These are phyloP conservation scores for Fonsecaea monophora DNA, from an alignment of 2,329 filamentous ascomycete genomes.

Conservation along the genomic window DNA sequence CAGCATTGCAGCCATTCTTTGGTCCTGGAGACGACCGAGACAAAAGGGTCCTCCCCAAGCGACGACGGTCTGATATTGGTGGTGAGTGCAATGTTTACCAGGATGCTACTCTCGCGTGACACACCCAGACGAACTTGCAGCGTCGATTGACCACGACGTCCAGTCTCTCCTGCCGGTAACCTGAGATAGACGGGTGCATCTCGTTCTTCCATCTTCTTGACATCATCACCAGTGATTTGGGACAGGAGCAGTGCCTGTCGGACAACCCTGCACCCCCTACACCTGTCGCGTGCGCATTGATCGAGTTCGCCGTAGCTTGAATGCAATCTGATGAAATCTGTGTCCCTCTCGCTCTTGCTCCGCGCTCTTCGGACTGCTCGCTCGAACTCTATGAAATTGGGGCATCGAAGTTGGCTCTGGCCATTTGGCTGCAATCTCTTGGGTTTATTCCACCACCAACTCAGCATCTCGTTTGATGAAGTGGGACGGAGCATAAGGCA, in stretches of 20 bases:
- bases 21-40: background rate
- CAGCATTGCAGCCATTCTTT: slow-evolving; percentile 5
- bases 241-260: slow-evolving; percentile 10
- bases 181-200: slow-evolving; percentile 16
- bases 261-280: slow-evolving; percentile 10
- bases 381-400: slow-evolving; percentile 11
- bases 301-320: slow-evolving; percentile 12
- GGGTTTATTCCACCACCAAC: background rate
- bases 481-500: background rate
- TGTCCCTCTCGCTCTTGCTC: background rate
- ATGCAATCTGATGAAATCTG: slow-evolving; percentile 12
- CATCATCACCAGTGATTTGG: slow-evolving; percentile 4
- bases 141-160: background rate
- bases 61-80: background rate
- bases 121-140: slow-evolving; percentile 6
- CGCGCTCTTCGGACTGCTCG: slow-evolving; percentile 6
- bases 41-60: background rate
- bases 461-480: slow-evolving; percentile 1
- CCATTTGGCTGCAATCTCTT: slow-evolving; percentile 5
- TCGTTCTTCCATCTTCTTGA: slow-evolving; percentile 3
- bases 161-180: background rate
- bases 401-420: slow-evolving; percentile 11
- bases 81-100: slow-evolving; percentile 16
- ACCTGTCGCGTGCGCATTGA: slow-evolving; percentile 8
- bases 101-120: background rate